A percentile compares a stretch with the other conserved stretches of the same genome.
These are phyloP conservation scores for Paracorniculantispora psalliotae DNA, from an alignment of 2,329 filamentous ascomycete species.

Conservation along the genomic window DNA sequence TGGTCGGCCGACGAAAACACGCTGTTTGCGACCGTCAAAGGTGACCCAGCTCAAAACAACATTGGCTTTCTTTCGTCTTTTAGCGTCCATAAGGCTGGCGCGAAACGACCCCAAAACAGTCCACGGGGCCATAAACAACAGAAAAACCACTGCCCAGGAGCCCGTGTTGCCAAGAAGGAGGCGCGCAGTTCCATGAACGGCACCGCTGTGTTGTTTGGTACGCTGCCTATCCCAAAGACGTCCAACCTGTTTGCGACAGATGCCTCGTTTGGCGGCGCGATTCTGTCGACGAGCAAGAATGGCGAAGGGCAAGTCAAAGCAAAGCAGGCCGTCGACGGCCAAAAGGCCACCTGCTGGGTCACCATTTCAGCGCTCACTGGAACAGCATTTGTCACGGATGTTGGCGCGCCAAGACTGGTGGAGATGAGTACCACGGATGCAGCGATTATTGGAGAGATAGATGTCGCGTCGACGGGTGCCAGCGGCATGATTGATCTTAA, in stretches of 20 bases:
- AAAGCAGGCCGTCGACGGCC: conserved; percentile 41
- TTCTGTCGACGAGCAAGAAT: conserved; percentile 38
- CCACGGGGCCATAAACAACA: not conserved
- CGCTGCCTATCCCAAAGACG: conserved; percentile 38
- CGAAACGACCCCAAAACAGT: not conserved
- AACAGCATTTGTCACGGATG: conserved; percentile 56
- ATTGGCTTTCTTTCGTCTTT: conserved; percentile 53
- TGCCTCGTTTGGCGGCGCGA: conserved; percentile 50
- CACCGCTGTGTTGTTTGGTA: conserved; percentile 56
- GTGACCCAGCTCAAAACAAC: conserved; percentile 48
- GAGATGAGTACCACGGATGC: conserved; percentile 51
- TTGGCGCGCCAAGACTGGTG: conserved; percentile 45
- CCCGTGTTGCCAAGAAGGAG: conserved; percentile 22
- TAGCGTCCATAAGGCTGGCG: conserved; percentile 28
- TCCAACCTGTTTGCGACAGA: conserved; percentile 50
- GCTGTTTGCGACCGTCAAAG: conserved; percentile 56
- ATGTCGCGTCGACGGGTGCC: conserved; percentile 42
- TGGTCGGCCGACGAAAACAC: conserved; percentile 50
- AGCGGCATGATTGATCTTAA: conserved; percentile 51
- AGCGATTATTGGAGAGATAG: conserved; percentile 37
- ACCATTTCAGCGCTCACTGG: conserved; percentile 42
- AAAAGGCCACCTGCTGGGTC: conserved; percentile 55
- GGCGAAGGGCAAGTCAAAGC: conserved; percentile 30
- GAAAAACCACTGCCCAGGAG: not conserved
- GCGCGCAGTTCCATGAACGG: conserved; percentile 41